A percentile compares a stretch with the other conserved stretches of the same genome.
Conservation (phyloP, 1,139 yeast genomes). For the Taphrina confusa region DNA sequence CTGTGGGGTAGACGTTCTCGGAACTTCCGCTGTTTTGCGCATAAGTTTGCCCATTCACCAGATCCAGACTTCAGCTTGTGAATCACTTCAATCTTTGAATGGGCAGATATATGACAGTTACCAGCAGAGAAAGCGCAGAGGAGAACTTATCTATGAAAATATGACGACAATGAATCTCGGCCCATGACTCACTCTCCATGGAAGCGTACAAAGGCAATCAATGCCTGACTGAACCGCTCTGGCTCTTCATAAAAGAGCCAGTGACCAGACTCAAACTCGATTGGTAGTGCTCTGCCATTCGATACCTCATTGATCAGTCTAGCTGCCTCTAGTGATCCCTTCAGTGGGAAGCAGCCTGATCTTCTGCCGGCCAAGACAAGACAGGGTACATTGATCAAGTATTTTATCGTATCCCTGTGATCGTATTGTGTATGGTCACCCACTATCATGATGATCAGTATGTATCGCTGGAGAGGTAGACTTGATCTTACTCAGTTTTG, state of each 20-base stretch:
- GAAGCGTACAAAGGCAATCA: constrained; percentile 2
- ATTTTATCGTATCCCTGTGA: constrained; percentile 18
- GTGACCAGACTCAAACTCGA: constrained; percentile 29
- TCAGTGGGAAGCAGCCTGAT: constrained; percentile 26
- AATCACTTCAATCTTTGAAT: too few species aligned
- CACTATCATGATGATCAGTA: background rate
- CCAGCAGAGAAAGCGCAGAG: too few species aligned
- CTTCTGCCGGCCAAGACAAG: constrained; percentile 27
- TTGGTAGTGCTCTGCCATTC: background rate
- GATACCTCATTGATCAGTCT: constrained; percentile 3
- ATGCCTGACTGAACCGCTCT: constrained; percentile 8
- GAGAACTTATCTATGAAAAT: too few species aligned
- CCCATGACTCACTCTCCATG: too few species aligned
- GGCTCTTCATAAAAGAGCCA: constrained; percentile 34
- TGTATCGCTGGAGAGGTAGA: background rate
- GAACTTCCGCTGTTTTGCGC: too few species aligned
- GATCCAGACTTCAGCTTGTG: too few species aligned
- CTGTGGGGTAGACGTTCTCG: too few species aligned
- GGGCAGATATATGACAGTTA: too few species aligned
- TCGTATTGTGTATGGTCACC: constrained; percentile 29
- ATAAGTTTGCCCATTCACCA: too few species aligned
- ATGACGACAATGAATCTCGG: too few species aligned
- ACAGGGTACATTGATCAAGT: constrained; percentile 9
- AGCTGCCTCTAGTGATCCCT: constrained; percentile 29
- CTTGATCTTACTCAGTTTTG: constrained; percentile 24